Base-by-base conservation (phyloP, 2,329 filamentous ascomycete species). In the Xylaria sp. region DNA sequence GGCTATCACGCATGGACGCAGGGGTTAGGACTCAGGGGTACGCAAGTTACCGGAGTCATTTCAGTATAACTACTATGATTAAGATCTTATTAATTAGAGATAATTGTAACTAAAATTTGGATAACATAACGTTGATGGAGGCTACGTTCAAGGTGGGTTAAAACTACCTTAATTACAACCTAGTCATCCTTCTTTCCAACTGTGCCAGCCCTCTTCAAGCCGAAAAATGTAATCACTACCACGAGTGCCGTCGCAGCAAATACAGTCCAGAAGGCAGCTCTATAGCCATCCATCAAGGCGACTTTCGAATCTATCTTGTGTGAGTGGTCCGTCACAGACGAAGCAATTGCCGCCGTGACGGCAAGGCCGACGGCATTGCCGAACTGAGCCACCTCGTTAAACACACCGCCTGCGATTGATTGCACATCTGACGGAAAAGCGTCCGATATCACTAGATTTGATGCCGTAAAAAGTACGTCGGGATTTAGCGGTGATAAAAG, bases 341-440 rank as follows among this genome's bases (percentile, higher is more conserved):
- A 77, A 1, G 83, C 80, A 38, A 88, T 83, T 0, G 85, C 82
- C 10, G 84, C 83, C 9, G 84, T 83, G 2, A 86, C 76, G 7
- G 85, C 85, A 3, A 89, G 74, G 0, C 86, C 86, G 0, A 89
- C 79, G 0, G 83, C 82, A 20, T 82, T 86, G 0, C 88, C 88
- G 64, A 90, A 86, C 65, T 89, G 87, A 0, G 83, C 82, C 0
- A 87, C 81, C 2, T 86, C 87, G 61, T 87, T 89, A 77, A 90
- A 90, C 0, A 90, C 86, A 0, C 84, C 87, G 0, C 88, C 88
- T 0, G 87, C 88, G 0, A 90, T 80, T 0, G 85, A 87, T 66
- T 90, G 88, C 2, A 82, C 84, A 20, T 86, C 79, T 0, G 81
- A 77, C 0, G 86, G 85, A 67, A 89, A 89, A 0, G 82, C 83